Base-by-base conservation (phyloP, 768 basidiomycete genomes). In the Rhizopogon vulgaris region DNA sequence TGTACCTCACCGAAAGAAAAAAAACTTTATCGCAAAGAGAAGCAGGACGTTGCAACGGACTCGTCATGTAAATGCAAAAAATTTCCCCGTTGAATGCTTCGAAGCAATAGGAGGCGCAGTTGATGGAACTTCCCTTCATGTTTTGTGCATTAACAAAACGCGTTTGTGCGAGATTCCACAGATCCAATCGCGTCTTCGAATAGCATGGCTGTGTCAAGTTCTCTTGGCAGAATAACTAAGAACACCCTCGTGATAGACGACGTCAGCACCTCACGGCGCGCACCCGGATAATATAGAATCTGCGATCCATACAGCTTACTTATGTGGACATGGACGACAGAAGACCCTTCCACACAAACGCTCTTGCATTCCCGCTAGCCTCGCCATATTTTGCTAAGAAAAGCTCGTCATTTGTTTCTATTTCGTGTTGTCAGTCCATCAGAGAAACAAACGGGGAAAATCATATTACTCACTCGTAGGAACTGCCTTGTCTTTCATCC, bases 371-470 rank as follows among this genome's bases (percentile, higher is more conserved):
- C 39, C 91, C 92, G 49, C 76, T 77, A 6, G 85, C 78, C 60
- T 90, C 86, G 1, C 80, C 78, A 57, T 87, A 92, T 65, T 89
- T 90, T 9, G 82, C 71, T 62, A 94, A 67, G 71, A 94, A 93
- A 12, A 82, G 57, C 63, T 88, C 85, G 60, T 95, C 92, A 11
- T 70, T 76, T 2, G 68, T 62, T 12, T 49, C 76, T 78, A 55
- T 12, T 36, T 36, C 9, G 37, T 12, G 15, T 9, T 7, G 46
- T 39, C 24, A 15, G 40, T 15, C 4, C 12, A 10, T 22, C 8
- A 1, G 4, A 24, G 27, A 18, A 41, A 9, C 28, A 24, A 14
- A n/a, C 8, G 1, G 30, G 43, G 28, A 39, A 5, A 28, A 28
- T 9, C 25, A 40, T 6, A 14, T 15, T 25, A 58, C 78, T 48